Conservation (phyloP, 768 basidiomycete species). For the Lyophyllum decastes region DNA sequence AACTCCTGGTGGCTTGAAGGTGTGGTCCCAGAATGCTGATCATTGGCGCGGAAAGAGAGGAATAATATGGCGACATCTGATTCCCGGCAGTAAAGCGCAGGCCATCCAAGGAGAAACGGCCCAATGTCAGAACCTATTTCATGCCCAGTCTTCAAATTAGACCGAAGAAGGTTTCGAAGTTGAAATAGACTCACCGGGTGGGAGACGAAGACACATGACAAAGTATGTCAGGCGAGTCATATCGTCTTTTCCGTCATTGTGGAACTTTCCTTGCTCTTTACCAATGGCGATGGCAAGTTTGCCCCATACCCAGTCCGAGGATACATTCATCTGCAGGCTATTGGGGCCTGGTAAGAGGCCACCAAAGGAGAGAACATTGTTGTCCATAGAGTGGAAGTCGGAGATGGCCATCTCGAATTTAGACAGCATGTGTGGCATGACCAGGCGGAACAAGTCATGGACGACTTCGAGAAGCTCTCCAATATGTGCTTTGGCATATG, state of each 20-base stretch:
- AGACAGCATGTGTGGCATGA: not conserved
- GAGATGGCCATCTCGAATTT: slow-evolving; percentile 2
- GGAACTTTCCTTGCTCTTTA: too few relatives aligned
- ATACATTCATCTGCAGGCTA: not conserved
- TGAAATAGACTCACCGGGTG: too few relatives aligned
- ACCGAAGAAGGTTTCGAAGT: too few relatives aligned
- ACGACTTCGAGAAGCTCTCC: not conserved
- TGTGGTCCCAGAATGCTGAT: not conserved
- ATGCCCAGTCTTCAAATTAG: not conserved
- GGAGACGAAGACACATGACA: not conserved
- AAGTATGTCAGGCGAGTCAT: not conserved
- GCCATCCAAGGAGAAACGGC: not conserved
- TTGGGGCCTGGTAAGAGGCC: not conserved
- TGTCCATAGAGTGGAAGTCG: not conserved
- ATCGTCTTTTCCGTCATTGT: not conserved
- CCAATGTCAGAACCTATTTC: not conserved
- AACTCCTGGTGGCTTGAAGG: not conserved
- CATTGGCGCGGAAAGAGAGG: not conserved
- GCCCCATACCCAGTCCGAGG: not conserved
- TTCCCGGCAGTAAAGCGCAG: slow-evolving; percentile 1
- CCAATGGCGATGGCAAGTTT: too few relatives aligned
- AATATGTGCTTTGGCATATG: not conserved
- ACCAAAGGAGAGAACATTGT: slow-evolving; percentile 4
- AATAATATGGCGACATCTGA: not conserved
- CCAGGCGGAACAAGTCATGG: not conserved